Base-by-base conservation (phyloP, 2,329 filamentous ascomycete genomes). In the Rhynchosporium agropyri region DNA sequence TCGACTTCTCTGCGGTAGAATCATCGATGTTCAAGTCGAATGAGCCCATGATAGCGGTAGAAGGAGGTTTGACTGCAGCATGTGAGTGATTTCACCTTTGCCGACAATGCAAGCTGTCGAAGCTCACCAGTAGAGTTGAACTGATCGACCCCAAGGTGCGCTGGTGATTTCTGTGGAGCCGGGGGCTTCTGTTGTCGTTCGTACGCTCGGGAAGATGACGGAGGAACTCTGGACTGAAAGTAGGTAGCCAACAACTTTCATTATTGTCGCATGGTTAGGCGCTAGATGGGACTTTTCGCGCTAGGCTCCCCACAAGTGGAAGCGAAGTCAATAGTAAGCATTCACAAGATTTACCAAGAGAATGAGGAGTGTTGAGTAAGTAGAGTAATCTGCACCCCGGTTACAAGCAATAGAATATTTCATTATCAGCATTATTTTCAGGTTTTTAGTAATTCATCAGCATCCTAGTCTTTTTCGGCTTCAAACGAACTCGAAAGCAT, bases 401-500 rank as follows among this genome's bases (percentile, higher is more conserved):
- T 20, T 12, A 3, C 42, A 43, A n/a, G 42, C 10, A 43, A 31
- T 3, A 29, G 33, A 36, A 36, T 1, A 36, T 36, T 5, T 6
- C 15, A 31, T 31, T 49, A 4, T 29, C 29, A 31, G 20, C 4
- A 10, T 3, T 28, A 29, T 13, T 49, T 20, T 20, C 20, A 20
- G 20, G 28, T 29, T 20, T 29, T 29, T 10, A 29, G n/a, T 29
- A 29, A 10, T 29, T 49, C 26, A 29, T 46, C 43, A 6, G 10
- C 26, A 20, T 1, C 7, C 4, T 9, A 46, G 43, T n/a, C 3
- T 20, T 46, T 28, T 28, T 31, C 15, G 1, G 10, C 2, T 40
- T 53, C 29, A 38, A n/a, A 38, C 58, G 40, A 78, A 77, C 58
- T 78, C 75, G 67, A 78, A 77, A 3, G 74, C 76, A 63, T 71